Evolutionary conservation across 495 filamentous ascomycete species (phyloP).

Genomic region (Melanomma pulvis-pyrius): DNA sequence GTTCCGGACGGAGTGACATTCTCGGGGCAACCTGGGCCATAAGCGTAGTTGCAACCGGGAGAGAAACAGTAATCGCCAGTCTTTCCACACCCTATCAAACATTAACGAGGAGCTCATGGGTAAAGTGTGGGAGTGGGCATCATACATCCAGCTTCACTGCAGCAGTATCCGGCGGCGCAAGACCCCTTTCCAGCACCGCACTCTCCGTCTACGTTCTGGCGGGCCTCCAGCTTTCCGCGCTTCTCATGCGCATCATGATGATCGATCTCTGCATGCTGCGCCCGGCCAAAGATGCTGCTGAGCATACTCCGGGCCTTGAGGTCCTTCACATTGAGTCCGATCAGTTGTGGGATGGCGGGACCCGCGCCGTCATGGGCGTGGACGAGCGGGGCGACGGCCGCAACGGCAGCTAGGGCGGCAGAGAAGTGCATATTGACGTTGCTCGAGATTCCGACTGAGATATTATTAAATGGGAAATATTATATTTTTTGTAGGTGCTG

Average conservation of each 20-base stretch:
- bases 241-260: constrained; percentile 3
- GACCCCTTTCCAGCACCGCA: constrained; percentile 27
- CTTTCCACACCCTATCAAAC: constrained; percentile 26
- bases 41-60: constrained; percentile 30
- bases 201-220: constrained; percentile 32
- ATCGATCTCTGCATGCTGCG: constrained; percentile 4
- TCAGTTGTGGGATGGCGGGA: constrained; percentile 15
- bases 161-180: constrained; percentile 37
- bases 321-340: constrained; percentile 26
- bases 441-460: not conserved
- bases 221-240: constrained; percentile 5
- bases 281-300: constrained; percentile 5
- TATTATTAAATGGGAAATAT: constrained; percentile 6
- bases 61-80: constrained; percentile 30
- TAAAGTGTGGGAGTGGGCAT: not conserved
- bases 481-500: not conserved
- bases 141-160: constrained; percentile 27
- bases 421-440: constrained; percentile 31
- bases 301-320: constrained; percentile 29
- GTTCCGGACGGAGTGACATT: constrained; percentile 34
- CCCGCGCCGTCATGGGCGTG: constrained; percentile 28
- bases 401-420: constrained; percentile 20
- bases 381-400: constrained; percentile 24
- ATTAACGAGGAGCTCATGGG: not conserved
- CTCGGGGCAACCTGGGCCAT: constrained; percentile 36